Evolutionary conservation across 208 protist species (phyloP).

Genomic region (Vickermania ingenoplastis): DNA sequence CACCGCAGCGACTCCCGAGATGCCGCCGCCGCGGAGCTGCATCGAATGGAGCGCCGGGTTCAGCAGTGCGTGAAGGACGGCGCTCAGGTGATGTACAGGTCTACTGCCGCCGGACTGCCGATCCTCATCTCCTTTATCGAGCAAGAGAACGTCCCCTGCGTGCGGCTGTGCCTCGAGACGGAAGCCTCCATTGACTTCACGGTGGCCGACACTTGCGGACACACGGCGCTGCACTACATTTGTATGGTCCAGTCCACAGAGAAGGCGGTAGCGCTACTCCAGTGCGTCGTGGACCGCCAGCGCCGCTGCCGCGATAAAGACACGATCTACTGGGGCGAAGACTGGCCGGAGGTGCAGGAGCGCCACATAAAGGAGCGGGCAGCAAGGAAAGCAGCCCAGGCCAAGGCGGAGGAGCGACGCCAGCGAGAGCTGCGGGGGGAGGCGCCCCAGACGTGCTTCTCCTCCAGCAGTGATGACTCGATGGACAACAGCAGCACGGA

Average conservation of each 20-base stretch:
- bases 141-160: not conserved
- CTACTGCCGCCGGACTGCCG: not conserved
- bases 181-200: not conserved
- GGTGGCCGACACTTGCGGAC: not conserved
- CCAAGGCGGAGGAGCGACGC: too few relatives aligned
- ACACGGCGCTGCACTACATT: not conserved
- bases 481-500: not conserved
- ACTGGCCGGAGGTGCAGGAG: not conserved
- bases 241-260: not conserved
- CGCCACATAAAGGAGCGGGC: too few relatives aligned
- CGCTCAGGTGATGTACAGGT: not conserved
- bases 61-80: not conserved
- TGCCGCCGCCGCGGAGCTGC: too few relatives aligned
- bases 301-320: not conserved
- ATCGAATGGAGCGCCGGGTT: too few relatives aligned
- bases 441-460: not conserved
- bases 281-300: not conserved
- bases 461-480: too few relatives aligned
- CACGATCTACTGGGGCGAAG: not conserved
- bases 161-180: not conserved
- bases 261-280: not conserved
- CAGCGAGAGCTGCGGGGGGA: too few relatives aligned
- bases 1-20: too few relatives aligned
- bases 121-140: not conserved
- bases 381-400: too few relatives aligned